phyloP scores from a whole-genome alignment of 495 filamentous ascomycete genomes.

The Aspergillus sparsus region DNA sequence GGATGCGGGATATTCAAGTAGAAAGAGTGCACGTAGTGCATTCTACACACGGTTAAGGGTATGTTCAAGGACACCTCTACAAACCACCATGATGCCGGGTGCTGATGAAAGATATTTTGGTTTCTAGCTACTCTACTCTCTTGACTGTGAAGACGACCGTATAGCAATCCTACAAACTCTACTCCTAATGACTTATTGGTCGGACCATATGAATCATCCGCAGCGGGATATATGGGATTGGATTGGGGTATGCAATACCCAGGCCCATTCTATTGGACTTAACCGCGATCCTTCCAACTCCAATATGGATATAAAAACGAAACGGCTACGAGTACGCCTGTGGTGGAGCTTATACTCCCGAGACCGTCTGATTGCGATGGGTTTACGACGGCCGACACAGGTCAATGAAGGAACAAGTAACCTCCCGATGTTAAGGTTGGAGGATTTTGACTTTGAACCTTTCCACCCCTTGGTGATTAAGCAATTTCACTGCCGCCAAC shows the following conservation, averaged over 20 bases:
- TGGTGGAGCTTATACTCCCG: constrained; percentile 93
- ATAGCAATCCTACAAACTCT: constrained; percentile 77
- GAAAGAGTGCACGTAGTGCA: constrained; percentile 71
- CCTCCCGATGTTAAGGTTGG: constrained; percentile 74
- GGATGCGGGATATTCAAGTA: constrained; percentile 65
- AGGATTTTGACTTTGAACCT: constrained; percentile 74
- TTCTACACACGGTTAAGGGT: constrained; percentile 78
- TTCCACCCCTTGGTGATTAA: constrained; percentile 51
- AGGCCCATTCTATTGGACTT: constrained; percentile 78
- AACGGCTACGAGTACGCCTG: constrained; percentile 71
- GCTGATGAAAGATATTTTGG: constrained; percentile 15
- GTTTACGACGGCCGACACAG: constrained; percentile 78
- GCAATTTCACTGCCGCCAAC: constrained; percentile 41
- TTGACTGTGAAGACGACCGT: constrained; percentile 80
- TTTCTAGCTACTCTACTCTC: constrained; percentile 66
- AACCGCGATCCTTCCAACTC: constrained; percentile 68
- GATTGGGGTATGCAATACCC: constrained; percentile 80
- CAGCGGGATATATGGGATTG: constrained; percentile 82
- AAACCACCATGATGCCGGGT: background rate
- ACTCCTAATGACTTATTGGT: constrained; percentile 85
- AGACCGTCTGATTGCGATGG: constrained; percentile 84
- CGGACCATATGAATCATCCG: constrained; percentile 63
- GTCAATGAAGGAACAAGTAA: constrained; percentile 86
- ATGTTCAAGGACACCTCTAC: constrained; percentile 28
- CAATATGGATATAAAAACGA: constrained; percentile 59